Base-by-base conservation (phyloP, 2,329 filamentous ascomycete species). In the Hypoxylon sp. region DNA sequence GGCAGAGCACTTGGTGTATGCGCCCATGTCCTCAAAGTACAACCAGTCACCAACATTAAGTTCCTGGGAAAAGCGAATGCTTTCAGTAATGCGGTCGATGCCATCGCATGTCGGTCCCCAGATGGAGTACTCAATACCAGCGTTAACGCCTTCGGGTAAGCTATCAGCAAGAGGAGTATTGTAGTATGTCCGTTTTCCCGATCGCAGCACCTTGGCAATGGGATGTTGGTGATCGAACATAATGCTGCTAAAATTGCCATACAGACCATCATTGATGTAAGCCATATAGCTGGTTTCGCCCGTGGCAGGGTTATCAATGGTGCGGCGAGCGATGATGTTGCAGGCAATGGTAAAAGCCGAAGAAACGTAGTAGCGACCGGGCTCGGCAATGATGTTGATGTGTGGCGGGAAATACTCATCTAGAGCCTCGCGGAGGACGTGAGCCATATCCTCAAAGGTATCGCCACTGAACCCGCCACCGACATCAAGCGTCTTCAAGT, bases 191-290 rank as follows among this genome's bases (percentile, higher is more conserved):
- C 84, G 82, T 69, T 86, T 81, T 67, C 86, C 84, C 19, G 86
- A 84, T 72, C 89, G 91, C 60, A 99, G 85, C 65, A 98, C 88
- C 81, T 92, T 93, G 62, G 95, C 93, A 50, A 92, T 82, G 0
- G 96, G 96, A 76, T 97, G 88, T 86, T 99, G 96, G 82, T 98
- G 96, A 78, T 98, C 96, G 80, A 98, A 99, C 85, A 98, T 97
- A 86, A 98, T 98, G 88, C 94, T 97, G 73, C 93, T 97, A 79
- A 99, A 98, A 84, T 98, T 98, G 76, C 96, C 96, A 78, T 99
- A 99, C 59, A 98, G 91, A 29, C 96, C 96, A 75, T 99, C 96
- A 79, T 99, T 99, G 79, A 98, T 85, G 80, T 99, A 99, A 51
- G 98, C 84, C 96, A 98, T 99, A 86, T 97, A 98, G 73, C 91